Conservation (phyloP, 2,329 filamentous ascomycete genomes). For the Emergomyces pasteurianus region DNA sequence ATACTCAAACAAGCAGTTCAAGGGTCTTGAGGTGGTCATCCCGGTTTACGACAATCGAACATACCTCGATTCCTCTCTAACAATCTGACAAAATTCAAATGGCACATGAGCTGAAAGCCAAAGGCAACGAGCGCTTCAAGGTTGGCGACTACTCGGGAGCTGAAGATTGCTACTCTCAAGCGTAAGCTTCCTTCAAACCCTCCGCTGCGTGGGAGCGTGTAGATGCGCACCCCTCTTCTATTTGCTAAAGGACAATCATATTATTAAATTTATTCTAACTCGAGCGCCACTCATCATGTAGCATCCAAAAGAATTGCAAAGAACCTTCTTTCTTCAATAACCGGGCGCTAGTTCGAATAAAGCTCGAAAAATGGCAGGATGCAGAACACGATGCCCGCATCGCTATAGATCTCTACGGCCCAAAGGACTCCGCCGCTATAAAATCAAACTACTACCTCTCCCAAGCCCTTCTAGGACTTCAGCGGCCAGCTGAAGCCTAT, state of each 20-base stretch:
- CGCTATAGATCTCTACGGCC: constrained; percentile 54
- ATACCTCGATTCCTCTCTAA: background rate
- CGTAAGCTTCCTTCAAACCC: constrained; percentile 21
- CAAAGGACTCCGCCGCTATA: constrained; percentile 46
- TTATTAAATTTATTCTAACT: background rate
- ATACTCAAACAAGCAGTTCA: background rate
- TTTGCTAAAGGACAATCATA: background rate
- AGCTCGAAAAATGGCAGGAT: constrained; percentile 58
- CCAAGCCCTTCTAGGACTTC: constrained; percentile 66
- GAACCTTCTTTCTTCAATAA: constrained; percentile 81
- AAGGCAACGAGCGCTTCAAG: constrained; percentile 36
- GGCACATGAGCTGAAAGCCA: constrained; percentile 31
- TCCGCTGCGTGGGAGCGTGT: background rate
- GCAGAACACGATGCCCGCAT: constrained; percentile 66
- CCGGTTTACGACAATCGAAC: background rate
- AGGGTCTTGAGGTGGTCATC: background rate
- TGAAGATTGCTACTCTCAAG: constrained; percentile 36
- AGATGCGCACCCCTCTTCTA: background rate
- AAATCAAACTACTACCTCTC: constrained; percentile 78
- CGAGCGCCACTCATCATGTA: constrained; percentile 20
- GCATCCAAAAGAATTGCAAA: constrained; percentile 63
- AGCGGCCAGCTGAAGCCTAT: constrained; percentile 61
- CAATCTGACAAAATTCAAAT: constrained; percentile 12
- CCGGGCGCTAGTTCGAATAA: constrained; percentile 70
- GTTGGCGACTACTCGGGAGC: constrained; percentile 33